Base-by-base conservation (phyloP, 2,329 filamentous ascomycete species). In the Paracorniculantispora psalliotae region DNA sequence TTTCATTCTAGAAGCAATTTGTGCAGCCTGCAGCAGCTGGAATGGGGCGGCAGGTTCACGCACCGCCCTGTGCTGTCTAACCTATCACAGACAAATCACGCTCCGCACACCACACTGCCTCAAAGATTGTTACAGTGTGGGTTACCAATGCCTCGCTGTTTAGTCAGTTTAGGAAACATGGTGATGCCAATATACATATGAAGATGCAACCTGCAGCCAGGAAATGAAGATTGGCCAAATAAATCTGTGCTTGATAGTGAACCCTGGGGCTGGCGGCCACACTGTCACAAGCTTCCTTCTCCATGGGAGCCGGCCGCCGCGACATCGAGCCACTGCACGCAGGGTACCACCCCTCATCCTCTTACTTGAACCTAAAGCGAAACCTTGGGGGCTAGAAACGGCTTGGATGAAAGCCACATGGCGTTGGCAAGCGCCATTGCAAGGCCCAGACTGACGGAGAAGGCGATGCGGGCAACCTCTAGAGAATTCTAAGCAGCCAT, bases 1-100 rank as follows among this genome's bases (percentile, higher is more conserved):
- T 23, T 54, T 54, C 39, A 35, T 46, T 54, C 51, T 33, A 54
- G 51, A 54, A 54, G 39, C 51, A 54, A n/a, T n/a, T n/a, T n/a
- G n/a, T n/a, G n/a, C n/a, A n/a, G n/a, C n/a, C n/a, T n/a, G n/a
- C n/a, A n/a, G n/a, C n/a, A n/a, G n/a, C n/a, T n/a, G n/a, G n/a
- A n/a, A 46, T 33, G 51, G 25, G 19, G 51, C 51, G 26, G 30
- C 25, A 46, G 21, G 33, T 37, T 37, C 39, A 3, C 8, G 25
- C 21, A 12, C n/a, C 12, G 12, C 15, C 28, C 23, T 28, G 53
- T 28, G 28, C 43, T 39, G 28, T 21, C 53, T 37, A 56, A 39
- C 53, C 53, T 10, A 19, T 56, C 33, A 25, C 13, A 17, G 43
- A 37, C 15, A 9, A 48, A 39, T 19, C 41, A 47, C 41, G 41